Percentiles rank a stretch among this genome's conserved stretches.
These are phyloP conservation scores for Aspergillus sp. DNA, from an alignment of 2,329 filamentous ascomycete species.

Conservation along the genomic window DNA sequence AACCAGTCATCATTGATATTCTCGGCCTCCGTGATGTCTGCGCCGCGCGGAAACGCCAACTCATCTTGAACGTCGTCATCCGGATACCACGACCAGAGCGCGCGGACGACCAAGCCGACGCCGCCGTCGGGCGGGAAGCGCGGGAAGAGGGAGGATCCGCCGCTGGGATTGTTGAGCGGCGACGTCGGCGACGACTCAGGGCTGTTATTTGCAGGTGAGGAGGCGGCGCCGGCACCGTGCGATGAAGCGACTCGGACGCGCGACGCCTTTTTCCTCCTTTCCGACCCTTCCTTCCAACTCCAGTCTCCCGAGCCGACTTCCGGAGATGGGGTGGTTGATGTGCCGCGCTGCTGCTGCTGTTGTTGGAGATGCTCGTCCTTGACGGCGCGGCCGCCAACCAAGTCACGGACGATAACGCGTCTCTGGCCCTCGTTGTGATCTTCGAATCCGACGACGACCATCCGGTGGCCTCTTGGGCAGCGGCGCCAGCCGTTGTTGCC, in stretches of 20 bases:
- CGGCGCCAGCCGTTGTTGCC: slow-evolving; percentile 74
- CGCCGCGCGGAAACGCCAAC: slow-evolving; percentile 71
- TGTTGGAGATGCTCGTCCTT: slow-evolving; percentile 50
- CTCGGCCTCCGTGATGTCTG: slow-evolving; percentile 72
- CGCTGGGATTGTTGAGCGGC: slow-evolving; percentile 47
- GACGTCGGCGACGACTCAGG: slow-evolving; percentile 20
- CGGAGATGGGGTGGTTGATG: slow-evolving; percentile 10
- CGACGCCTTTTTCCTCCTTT: slow-evolving; percentile 30
- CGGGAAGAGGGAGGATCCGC: slow-evolving; percentile 7
- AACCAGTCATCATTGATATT: slow-evolving; percentile 89
- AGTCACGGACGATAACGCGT: slow-evolving; percentile 58
- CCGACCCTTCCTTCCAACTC: slow-evolving; percentile 35
- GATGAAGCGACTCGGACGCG: slow-evolving; percentile 16
- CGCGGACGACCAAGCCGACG: slow-evolving; percentile 52
- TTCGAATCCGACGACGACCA: slow-evolving; percentile 70
- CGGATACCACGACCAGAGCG: slow-evolving; percentile 72
- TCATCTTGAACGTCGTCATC: slow-evolving; percentile 53
- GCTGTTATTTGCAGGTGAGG: slow-evolving; percentile 3
- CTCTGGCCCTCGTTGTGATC: slow-evolving; percentile 58
- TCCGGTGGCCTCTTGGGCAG: slow-evolving; percentile 71
- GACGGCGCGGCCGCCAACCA: slow-evolving; percentile 68
- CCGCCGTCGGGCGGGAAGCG: slow-evolving; percentile 69
- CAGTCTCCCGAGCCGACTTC: slow-evolving; percentile 26
- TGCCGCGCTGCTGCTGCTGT: slow-evolving; percentile 8
- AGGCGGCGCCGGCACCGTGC: slow-evolving; percentile 4